phyloP scores from a whole-genome alignment of 2,329 filamentous ascomycete genomes.

The Clarireedia sp. region DNA sequence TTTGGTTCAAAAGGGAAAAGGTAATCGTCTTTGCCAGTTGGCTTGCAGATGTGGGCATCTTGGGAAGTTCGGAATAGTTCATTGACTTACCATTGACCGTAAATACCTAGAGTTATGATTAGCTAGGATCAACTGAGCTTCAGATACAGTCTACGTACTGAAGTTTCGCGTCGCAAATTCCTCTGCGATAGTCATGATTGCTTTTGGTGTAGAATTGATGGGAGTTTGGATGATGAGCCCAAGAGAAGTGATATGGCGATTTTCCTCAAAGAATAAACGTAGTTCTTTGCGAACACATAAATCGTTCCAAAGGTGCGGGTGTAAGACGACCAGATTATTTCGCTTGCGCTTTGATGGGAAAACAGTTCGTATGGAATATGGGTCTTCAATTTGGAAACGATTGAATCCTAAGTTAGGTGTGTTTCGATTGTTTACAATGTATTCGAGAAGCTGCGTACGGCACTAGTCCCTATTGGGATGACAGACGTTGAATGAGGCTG shows the following conservation, averaged over 20 bases:
- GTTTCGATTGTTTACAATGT: not conserved
- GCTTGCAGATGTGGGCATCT: not conserved
- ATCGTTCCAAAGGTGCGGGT: conserved; percentile 1
- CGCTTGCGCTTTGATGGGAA: conserved; percentile 3
- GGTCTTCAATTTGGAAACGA: not conserved
- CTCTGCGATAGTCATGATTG: conserved; percentile 62
- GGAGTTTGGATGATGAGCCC: not conserved
- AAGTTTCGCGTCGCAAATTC: conserved; percentile 68
- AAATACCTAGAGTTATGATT: conserved; percentile 49
- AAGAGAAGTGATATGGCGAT: no score
- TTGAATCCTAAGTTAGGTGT: conserved; percentile 1
- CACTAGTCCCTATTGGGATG: conserved; percentile 3
- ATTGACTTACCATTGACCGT: conserved; percentile 62
- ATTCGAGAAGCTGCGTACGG: conserved; percentile 6
- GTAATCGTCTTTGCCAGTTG: not conserved
- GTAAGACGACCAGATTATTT: not conserved
- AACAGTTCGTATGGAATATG: not conserved
- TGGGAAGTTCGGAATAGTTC: conserved; percentile 4
- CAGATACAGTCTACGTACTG: conserved; percentile 44
- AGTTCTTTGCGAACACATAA: conserved; percentile 8
- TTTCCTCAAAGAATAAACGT: not conserved
- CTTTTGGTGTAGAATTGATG: conserved; percentile 12
- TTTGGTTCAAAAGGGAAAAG: not conserved
- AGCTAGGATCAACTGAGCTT: conserved; percentile 11
- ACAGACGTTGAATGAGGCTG: conserved; percentile 7